Evolutionary conservation across 495 filamentous ascomycete species (phyloP).

Genomic region (Bryoglossum gracile): DNA sequence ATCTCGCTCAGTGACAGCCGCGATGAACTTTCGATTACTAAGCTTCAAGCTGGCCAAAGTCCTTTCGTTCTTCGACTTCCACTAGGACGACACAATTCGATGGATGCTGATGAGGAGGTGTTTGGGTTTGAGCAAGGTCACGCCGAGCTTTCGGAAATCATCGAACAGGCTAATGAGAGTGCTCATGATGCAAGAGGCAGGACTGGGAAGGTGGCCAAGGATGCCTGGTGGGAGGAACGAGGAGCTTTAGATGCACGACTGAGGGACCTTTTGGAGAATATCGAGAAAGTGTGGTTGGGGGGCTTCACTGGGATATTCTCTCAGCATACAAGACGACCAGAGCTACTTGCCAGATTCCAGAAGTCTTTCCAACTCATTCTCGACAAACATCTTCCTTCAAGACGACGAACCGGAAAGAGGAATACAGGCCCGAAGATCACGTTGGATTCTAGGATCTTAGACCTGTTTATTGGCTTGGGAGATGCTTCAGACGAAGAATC

Average conservation of each 20-base stretch:
- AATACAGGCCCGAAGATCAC: slow-evolving; percentile 41
- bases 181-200: slow-evolving; percentile 65
- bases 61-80: slow-evolving; percentile 85
- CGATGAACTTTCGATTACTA: slow-evolving; percentile 76
- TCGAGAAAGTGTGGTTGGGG: slow-evolving; percentile 90
- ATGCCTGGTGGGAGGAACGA: slow-evolving; percentile 82
- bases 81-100: slow-evolving; percentile 67
- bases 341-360: slow-evolving; percentile 65
- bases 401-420: slow-evolving; percentile 52
- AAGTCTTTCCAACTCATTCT: slow-evolving; percentile 73
- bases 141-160: slow-evolving; percentile 73
- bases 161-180: slow-evolving; percentile 68
- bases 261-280: slow-evolving; percentile 69
- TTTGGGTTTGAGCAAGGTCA: slow-evolving; percentile 78
- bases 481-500: slow-evolving; percentile 54
- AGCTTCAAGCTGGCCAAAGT: slow-evolving; percentile 59
- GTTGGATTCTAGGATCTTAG: slow-evolving; percentile 71
- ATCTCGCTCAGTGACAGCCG: slow-evolving; percentile 70
- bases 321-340: slow-evolving; percentile 49
- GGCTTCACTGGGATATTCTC: slow-evolving; percentile 91
- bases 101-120: slow-evolving; percentile 71
- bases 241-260: slow-evolving; percentile 71
- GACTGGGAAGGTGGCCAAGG: slow-evolving; percentile 54
- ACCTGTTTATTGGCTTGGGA: slow-evolving; percentile 81
- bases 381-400: slow-evolving; percentile 81